phyloP scores from a whole-genome alignment of 495 filamentous ascomycete genomes.

The Xylaria palmicola region DNA sequence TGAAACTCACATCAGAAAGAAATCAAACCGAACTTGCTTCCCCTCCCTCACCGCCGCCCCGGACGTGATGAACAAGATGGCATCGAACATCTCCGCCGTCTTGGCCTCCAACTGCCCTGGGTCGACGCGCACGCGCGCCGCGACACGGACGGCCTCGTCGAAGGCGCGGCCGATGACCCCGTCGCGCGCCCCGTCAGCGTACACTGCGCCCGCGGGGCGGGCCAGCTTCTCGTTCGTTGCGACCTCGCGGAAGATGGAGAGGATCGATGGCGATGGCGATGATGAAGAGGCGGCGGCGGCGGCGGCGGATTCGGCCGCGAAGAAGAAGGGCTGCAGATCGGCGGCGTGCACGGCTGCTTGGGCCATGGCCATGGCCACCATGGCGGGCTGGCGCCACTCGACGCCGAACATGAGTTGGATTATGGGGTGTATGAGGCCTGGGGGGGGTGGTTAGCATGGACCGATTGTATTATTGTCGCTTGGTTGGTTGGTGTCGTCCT shows the following conservation, averaged over 20 bases:
- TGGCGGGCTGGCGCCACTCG: slow-evolving; percentile 76
- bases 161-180: slow-evolving; percentile 62
- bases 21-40: slow-evolving; percentile 72
- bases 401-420: slow-evolving; percentile 85
- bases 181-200: slow-evolving; percentile 64
- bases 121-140: slow-evolving; percentile 57
- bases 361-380: slow-evolving; percentile 78
- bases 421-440: slow-evolving; percentile 73
- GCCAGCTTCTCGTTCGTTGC: slow-evolving; percentile 53
- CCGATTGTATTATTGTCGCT: too few species aligned
- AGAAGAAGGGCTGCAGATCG: slow-evolving; percentile 51
- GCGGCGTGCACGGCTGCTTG: slow-evolving; percentile 65
- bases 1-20: slow-evolving; percentile 65
- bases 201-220: slow-evolving; percentile 46
- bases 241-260: slow-evolving; percentile 60
- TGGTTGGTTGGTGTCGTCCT: not conserved
- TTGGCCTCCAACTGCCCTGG: slow-evolving; percentile 64
- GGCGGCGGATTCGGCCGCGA: slow-evolving; percentile 53
- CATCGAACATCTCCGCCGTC: slow-evolving; percentile 75
- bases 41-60: slow-evolving; percentile 59
- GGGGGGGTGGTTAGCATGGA: slow-evolving; percentile 8
- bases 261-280: slow-evolving; percentile 48
- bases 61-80: slow-evolving; percentile 60
- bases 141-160: slow-evolving; percentile 61
- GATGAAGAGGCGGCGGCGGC: slow-evolving; percentile 47